Evolutionary conservation across 2,329 filamentous ascomycete genomes (phyloP).

Genomic region (Aspergillus brunneoviolaceus): DNA sequence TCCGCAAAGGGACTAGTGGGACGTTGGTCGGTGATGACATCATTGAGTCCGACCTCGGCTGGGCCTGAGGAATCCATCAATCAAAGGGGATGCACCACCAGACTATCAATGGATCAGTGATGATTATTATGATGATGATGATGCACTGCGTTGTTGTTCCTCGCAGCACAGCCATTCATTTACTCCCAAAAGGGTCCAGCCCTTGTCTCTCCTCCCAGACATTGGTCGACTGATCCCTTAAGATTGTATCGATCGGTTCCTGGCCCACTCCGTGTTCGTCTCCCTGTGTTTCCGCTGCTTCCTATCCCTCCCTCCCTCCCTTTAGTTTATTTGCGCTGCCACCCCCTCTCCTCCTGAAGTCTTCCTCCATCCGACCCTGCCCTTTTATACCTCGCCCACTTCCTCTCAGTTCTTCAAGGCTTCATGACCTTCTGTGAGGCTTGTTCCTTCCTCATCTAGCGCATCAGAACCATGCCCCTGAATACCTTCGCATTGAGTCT

Average conservation of each 20-base stretch:
- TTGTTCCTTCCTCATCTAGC: background rate
- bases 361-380: background rate
- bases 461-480: conserved; percentile 54
- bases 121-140: background rate
- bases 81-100: too few relatives aligned
- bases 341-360: background rate
- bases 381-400: background rate
- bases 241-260: background rate
- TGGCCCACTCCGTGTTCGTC: background rate
- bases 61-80: background rate
- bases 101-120: too few relatives aligned
- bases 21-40: background rate
- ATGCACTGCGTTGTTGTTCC: background rate
- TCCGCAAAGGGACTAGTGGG: background rate
- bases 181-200: background rate
- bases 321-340: background rate
- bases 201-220: background rate
- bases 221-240: background rate
- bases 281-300: background rate
- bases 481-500: conserved; percentile 79
- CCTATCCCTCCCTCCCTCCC: background rate
- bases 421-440: background rate
- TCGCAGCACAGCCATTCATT: background rate
- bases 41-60: background rate
- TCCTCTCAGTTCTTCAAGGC: too few relatives aligned